A percentile compares a stretch with the other conserved stretches of the same genome.
Evolutionary conservation across 148 eudicot genomes (phyloP).

Genomic region (Dianthus caryophyllus): DNA sequence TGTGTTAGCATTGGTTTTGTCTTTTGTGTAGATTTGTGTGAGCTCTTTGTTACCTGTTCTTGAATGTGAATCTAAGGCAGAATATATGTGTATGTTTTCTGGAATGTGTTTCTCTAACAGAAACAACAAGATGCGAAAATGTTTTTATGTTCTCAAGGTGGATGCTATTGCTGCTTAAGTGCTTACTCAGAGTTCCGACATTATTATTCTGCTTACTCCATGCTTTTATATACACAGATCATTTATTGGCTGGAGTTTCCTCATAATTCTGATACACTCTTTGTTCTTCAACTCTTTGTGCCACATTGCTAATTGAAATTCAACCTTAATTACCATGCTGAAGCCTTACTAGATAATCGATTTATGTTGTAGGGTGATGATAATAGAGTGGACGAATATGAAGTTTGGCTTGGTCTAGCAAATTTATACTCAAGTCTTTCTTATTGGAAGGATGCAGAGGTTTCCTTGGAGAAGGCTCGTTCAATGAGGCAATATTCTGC

Average conservation of each 20-base stretch:
- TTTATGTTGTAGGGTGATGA: constrained; percentile 50
- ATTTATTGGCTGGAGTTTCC: background rate
- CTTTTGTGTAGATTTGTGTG: background rate
- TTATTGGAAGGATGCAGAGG: constrained; percentile 90
- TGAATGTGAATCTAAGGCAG: background rate
- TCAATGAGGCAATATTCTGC: constrained; percentile 64
- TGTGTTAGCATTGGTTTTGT: background rate
- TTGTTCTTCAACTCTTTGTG: background rate
- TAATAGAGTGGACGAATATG: constrained; percentile 69
- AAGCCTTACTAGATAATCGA: background rate
- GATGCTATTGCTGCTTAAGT: background rate
- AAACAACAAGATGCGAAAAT: background rate
- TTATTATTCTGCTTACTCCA: background rate
- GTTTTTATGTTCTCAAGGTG: background rate
- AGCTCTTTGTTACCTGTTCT: background rate
- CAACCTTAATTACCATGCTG: background rate
- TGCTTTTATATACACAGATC: background rate
- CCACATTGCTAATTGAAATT: background rate
- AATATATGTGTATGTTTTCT: background rate
- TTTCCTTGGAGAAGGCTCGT: constrained; percentile 80
- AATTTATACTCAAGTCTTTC: constrained; percentile 78
- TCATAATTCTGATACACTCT: background rate
- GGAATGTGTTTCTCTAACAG: background rate
- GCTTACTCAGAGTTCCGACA: background rate
- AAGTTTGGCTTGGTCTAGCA: constrained; percentile 97